These are phyloP conservation scores for Fagus sylvatica DNA, from an alignment of 306 rosid genomes.

Conservation along the genomic window DNA sequence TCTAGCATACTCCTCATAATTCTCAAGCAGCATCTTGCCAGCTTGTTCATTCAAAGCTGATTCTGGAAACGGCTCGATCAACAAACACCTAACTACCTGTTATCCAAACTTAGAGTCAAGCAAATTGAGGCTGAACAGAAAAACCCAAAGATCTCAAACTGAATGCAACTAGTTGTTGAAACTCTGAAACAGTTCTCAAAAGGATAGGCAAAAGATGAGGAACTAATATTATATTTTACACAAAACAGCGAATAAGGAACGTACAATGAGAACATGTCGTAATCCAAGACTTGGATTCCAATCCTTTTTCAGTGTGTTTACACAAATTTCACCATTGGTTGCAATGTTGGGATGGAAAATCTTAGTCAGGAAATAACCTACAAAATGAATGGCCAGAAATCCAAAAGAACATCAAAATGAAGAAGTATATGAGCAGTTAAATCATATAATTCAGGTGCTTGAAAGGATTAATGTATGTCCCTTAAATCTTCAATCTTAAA, in stretches of 20 bases:
- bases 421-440: too few relatives aligned
- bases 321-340: constrained; percentile 91
- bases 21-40: constrained; percentile 87
- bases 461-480: too few relatives aligned
- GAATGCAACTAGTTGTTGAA: constrained; percentile 14
- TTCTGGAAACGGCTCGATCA: constrained; percentile 99
- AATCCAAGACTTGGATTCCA: constrained; percentile 98
- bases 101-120: constrained; percentile 9
- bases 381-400: constrained; percentile 28
- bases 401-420: constrained; percentile 7
- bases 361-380: constrained; percentile 89
- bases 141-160: constrained; percentile 18
- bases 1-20: constrained; percentile 96
- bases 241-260: constrained; percentile 13
- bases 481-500: too few relatives aligned
- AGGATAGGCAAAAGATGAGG: neutral
- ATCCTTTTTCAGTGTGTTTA: constrained; percentile 92
- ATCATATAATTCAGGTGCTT: too few relatives aligned
- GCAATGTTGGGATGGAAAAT: constrained; percentile 96
- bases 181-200: neutral
- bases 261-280: constrained; percentile 87
- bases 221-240: neutral
- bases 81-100: constrained; percentile 96
- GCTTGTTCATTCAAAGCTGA: constrained; percentile 98
- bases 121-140: constrained; percentile 5